Evolutionary conservation across 441 rosid species (phyloP).

Genomic region (Eutrema salsugineum): DNA sequence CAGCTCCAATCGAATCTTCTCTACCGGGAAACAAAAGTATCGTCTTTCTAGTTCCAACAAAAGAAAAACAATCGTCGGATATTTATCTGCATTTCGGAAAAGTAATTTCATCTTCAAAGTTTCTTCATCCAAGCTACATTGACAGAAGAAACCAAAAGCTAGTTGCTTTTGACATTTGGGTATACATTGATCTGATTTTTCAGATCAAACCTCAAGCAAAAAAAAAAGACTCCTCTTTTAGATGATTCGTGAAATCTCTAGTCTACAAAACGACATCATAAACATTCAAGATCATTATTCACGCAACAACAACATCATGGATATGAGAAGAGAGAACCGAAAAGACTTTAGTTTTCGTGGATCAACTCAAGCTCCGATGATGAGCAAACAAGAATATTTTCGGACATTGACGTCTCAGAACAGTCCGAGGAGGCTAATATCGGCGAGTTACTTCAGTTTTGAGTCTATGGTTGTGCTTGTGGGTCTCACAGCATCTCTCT

Average conservation of each 20-base stretch:
- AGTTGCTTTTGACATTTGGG: background rate
- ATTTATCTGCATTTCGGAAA: background rate
- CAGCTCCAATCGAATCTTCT: background rate
- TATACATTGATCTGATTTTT: slow-evolving; percentile 2
- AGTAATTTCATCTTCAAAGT: background rate
- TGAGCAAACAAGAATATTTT: slow-evolving; percentile 33
- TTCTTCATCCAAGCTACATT: slow-evolving; percentile 26
- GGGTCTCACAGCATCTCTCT: slow-evolving; percentile 68
- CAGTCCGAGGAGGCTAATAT: slow-evolving; percentile 37
- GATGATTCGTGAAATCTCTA: slow-evolving; percentile 38
- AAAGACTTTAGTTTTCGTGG: slow-evolving; percentile 8
- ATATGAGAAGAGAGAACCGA: slow-evolving; percentile 41
- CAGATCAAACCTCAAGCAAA: background rate
- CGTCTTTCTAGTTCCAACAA: background rate
- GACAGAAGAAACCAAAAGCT: background rate
- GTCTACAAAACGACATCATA: slow-evolving; percentile 24
- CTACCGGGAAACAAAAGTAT: background rate
- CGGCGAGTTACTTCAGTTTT: slow-evolving; percentile 64
- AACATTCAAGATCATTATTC: slow-evolving; percentile 36
- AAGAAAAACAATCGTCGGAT: background rate
- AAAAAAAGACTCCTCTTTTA: background rate
- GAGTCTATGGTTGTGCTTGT: slow-evolving; percentile 60
- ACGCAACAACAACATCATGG: slow-evolving; percentile 34
- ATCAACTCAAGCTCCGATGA: slow-evolving; percentile 6
- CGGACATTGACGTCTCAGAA: slow-evolving; percentile 41